Conservation (phyloP, 1,284 basidiomycete species). For the Albatrellus sp. region DNA sequence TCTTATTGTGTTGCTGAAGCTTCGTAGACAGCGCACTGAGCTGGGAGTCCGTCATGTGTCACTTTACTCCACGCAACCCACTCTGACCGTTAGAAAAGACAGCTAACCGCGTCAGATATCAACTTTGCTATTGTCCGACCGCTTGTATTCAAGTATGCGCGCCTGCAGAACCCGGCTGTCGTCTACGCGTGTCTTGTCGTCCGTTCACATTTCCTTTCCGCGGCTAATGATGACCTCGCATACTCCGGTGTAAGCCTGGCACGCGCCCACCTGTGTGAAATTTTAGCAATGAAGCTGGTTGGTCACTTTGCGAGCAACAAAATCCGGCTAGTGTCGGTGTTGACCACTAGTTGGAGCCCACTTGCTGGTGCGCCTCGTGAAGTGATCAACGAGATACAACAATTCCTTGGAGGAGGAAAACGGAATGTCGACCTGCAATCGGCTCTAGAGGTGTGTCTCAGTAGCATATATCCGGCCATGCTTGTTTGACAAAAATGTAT, state of each 20-base stretch:
- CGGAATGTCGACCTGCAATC: slow-evolving; percentile 57
- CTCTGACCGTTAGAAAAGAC: slow-evolving; percentile 25
- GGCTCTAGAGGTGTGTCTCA: slow-evolving; percentile 62
- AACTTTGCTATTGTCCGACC: slow-evolving; percentile 77
- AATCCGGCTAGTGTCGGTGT: slow-evolving; percentile 59
- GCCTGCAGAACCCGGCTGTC: slow-evolving; percentile 57
- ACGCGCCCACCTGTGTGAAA: slow-evolving; percentile 72
- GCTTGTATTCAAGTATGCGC: slow-evolving; percentile 68
- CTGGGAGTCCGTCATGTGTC: slow-evolving; percentile 48
- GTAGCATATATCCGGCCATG: background rate
- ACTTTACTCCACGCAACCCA: slow-evolving; percentile 5
- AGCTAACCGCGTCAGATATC: slow-evolving; percentile 73
- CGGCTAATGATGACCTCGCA: slow-evolving; percentile 55
- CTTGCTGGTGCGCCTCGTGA: slow-evolving; percentile 65
- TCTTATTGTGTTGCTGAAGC: slow-evolving; percentile 5
- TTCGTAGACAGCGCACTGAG: slow-evolving; percentile 58
- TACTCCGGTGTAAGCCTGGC: slow-evolving; percentile 59
- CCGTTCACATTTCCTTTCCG: slow-evolving; percentile 38
- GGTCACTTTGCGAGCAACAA: slow-evolving; percentile 60
- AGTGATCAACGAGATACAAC: slow-evolving; percentile 51
- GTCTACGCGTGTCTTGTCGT: slow-evolving; percentile 68
- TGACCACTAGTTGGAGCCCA: slow-evolving; percentile 73
- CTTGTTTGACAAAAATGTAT: background rate
- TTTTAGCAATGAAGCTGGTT: slow-evolving; percentile 79
- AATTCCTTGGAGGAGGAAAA: slow-evolving; percentile 33